Evolutionary conservation across 129 eudicot species (phyloP), one percentile per base, ranked within the genome.

Genomic region (Artemisia annua): DNA sequence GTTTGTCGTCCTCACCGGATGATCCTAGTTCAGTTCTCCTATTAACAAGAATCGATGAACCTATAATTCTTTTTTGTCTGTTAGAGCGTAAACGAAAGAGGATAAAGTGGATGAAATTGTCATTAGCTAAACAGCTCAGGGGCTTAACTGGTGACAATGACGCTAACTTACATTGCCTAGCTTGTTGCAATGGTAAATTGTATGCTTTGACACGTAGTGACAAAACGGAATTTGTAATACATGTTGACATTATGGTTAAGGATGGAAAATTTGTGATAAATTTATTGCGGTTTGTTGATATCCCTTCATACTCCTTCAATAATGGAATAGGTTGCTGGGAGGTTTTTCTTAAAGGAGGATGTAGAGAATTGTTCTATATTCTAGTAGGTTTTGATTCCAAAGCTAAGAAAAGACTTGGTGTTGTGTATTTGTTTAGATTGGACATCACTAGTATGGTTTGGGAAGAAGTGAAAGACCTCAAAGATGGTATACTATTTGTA

Each of bases 101-200:
- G 18, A n/a, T 22, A 58, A 44, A 16, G 44, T 71, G 76, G 76
- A 71, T 18, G 1, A 20, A 71, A 19, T 43, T 58, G 67, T 71
- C 44, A 3, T 71, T 56, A 13, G 67, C 56, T 39, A 19, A 71
- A 15, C 66, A 71, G 17, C 28, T 73, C 35, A 48, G 2, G 66
- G 50, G 58, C 0, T 11, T 48, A 8, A 7, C 48, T 15, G 22
- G 12, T 0, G 30, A 49, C 1, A 5, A 48, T 60, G 60, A 11
- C 7, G 44, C 44, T 22, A 6, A 3, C 6, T 19, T 73, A n/a
- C 32, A 0, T 12, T 1, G 7, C 8, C 15, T 16, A 61, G 35
- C 57, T 60, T 46, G 28, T 20, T 61, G 11, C 39, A 51, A 63
- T 63, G 71, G 53, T 28, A 63, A 62, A 16, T 49, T 74, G 5